These are phyloP conservation scores for Groenewaldozyma auringiensis DNA, from an alignment of 1,139 yeast genomes.

Conservation along the genomic window DNA sequence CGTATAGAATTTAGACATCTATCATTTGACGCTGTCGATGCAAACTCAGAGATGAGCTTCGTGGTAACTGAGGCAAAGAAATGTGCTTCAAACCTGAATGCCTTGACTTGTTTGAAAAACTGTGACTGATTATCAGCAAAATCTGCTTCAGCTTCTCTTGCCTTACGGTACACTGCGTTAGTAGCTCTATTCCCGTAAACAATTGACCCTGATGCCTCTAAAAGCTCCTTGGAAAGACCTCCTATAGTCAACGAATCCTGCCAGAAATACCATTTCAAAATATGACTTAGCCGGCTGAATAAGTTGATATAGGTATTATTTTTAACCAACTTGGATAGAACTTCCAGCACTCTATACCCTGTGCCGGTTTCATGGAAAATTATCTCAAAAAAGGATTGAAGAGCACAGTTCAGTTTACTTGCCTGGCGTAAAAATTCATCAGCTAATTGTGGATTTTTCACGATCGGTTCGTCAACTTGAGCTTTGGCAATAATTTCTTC, in stretches of 20 bases:
- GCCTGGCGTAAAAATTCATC: constrained; percentile 16
- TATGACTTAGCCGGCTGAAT: constrained; percentile 17
- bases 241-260: constrained; percentile 21
- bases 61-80: constrained; percentile 24
- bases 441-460: constrained; percentile 10
- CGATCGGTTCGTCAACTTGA: constrained; percentile 8
- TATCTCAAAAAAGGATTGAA: constrained; percentile 23
- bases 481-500: constrained; percentile 10
- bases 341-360: constrained; percentile 24
- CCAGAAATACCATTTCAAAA: constrained; percentile 25
- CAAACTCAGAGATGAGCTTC: constrained; percentile 26
- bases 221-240: constrained; percentile 13
- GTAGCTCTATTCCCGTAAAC: background rate
- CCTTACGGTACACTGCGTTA: background rate
- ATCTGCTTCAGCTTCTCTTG: constrained; percentile 22
- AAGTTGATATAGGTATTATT: constrained; percentile 8
- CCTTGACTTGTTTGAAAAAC: constrained; percentile 22
- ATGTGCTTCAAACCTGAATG: constrained; percentile 25
- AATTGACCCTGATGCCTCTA: constrained; percentile 18
- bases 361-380: constrained; percentile 27
- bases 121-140: constrained; percentile 12
- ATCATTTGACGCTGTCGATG: constrained; percentile 20
- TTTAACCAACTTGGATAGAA: constrained; percentile 20
- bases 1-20: constrained; percentile 16
- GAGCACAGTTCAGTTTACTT: constrained; percentile 18